These are phyloP conservation scores for Trebouxia sp. DNA, from an alignment of 139 green algal species.

Conservation along the genomic window DNA sequence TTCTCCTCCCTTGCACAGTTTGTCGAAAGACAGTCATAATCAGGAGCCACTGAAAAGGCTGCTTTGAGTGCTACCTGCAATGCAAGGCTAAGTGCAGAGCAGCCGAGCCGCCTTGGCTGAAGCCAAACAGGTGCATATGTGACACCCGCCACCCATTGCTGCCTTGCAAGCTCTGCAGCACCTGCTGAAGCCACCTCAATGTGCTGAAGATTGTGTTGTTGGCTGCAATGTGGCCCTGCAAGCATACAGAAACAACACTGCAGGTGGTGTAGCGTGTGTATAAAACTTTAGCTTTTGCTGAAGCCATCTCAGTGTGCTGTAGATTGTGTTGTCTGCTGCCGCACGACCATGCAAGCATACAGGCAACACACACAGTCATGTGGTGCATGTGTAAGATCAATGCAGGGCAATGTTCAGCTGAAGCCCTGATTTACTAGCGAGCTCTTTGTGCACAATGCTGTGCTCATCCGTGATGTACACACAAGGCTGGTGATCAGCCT, in stretches of 20 bases:
- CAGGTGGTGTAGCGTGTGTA: not conserved
- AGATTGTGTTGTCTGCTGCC: no score
- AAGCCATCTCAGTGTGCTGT: no score
- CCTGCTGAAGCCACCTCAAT: not conserved
- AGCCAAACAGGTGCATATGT: not conserved
- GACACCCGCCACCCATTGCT: not conserved
- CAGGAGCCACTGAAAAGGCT: no score
- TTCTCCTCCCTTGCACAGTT: not conserved
- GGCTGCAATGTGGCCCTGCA: not conserved
- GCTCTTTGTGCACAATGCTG: no score
- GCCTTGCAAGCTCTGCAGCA: not conserved
- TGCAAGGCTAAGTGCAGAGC: not conserved
- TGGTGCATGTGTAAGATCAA: no score
- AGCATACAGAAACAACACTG: not conserved
- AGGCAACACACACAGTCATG: no score
- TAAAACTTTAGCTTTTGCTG: not conserved
- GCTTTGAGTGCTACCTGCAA: not conserved
- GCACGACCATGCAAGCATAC: no score
- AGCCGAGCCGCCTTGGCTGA: slow-evolving; percentile 9
- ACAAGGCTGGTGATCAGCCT: no score
- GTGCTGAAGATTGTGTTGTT: not conserved
- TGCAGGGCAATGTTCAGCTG: no score
- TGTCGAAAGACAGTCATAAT: not conserved
- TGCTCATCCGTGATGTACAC: no score
- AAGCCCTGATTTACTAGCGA: no score